These are phyloP conservation scores for Coccomyxa subellipsoidea DNA, from an alignment of 163 green algal species.

Conservation along the genomic window DNA sequence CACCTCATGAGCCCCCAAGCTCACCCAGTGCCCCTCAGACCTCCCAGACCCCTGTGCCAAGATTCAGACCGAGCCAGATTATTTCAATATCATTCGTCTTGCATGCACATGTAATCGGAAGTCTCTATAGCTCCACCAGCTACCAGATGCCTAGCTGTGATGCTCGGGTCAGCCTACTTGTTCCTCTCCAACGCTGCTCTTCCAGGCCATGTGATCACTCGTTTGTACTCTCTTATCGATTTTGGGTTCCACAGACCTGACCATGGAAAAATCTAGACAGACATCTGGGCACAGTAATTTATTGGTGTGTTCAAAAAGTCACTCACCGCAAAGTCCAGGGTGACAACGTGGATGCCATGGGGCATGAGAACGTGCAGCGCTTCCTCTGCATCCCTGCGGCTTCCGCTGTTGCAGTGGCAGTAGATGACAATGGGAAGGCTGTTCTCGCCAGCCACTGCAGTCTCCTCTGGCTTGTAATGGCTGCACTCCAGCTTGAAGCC, in stretches of 20 bases:
- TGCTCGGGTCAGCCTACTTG: too few relatives aligned
- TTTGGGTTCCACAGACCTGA: too few relatives aligned
- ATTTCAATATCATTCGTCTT: too few relatives aligned
- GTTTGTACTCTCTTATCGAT: too few relatives aligned
- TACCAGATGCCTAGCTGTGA: too few relatives aligned
- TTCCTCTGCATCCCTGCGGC: conserved; percentile 85
- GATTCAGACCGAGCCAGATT: too few relatives aligned
- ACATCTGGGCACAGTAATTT: too few relatives aligned
- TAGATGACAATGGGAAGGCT: conserved; percentile 82
- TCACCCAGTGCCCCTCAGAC: conserved; percentile 89
- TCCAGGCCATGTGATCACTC: too few relatives aligned
- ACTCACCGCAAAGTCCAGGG: conserved; percentile 82
- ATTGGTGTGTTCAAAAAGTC: too few relatives aligned
- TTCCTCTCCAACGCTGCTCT: too few relatives aligned
- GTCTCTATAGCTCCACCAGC: too few relatives aligned
- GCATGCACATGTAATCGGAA: too few relatives aligned
- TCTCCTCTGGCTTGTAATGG: conserved; percentile 62
- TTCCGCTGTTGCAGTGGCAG: conserved; percentile 94
- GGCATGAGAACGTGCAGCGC: conserved; percentile 79
- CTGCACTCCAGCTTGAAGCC: conserved; percentile 54
- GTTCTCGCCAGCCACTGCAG: background rate
- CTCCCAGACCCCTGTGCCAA: conserved; percentile 77
- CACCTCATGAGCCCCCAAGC: conserved; percentile 83
- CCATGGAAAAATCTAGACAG: background rate
- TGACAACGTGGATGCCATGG: conserved; percentile 79